Base-by-base conservation (phyloP, 2,329 filamentous ascomycete species). In the Fusarium tjaetaba region DNA sequence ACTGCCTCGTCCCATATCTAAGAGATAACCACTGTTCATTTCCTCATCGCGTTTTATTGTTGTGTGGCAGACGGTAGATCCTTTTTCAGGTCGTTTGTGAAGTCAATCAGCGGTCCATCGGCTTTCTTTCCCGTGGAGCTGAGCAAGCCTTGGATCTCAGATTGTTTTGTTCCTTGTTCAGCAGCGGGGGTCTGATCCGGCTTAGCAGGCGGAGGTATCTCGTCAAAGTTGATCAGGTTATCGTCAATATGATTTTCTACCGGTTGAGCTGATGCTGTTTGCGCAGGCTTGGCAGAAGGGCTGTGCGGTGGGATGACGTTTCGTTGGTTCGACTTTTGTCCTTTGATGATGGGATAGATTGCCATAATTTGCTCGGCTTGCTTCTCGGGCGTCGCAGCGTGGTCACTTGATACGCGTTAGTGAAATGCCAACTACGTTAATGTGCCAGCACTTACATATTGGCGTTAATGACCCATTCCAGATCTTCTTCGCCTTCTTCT, bases 381-480 rank as follows among this genome's bases (percentile, higher is more conserved):
- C 74, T 92, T 88, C 75, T 92, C 85, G 2, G 94, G 90, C 8
- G 92, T 89, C 32, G 88, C 83, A 51, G 78, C 58, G 30, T 77
- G 68, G 45, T 83, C 80, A 48, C 82, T 84, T 61, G 28, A 24
- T 11, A 15, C 2, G 16, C 18, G 61, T 81, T 49, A 79, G 73
- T 24, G n/a, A 26, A 30, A 24, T 14, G 18, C n/a, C 22, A 22
- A 22, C 16, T 24, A 11, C 45, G 41, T 14, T 22, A 42, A 38
- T 28, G 13, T 36, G 26, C 32, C 13, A 36, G 39, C n/a, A 81
- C 86, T 79, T 83, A 97, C 95, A 99, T 89, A 63, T 91, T 87
- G 4, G 95, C 92, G 81, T 96, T 93, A 78, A 99, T 93, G 79
- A 98, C 95, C 94, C 94, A 99, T 82, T 98, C 96, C 36, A 99